phyloP scores from a whole-genome alignment of 441 rosid species.

The Croton laevigatus region DNA sequence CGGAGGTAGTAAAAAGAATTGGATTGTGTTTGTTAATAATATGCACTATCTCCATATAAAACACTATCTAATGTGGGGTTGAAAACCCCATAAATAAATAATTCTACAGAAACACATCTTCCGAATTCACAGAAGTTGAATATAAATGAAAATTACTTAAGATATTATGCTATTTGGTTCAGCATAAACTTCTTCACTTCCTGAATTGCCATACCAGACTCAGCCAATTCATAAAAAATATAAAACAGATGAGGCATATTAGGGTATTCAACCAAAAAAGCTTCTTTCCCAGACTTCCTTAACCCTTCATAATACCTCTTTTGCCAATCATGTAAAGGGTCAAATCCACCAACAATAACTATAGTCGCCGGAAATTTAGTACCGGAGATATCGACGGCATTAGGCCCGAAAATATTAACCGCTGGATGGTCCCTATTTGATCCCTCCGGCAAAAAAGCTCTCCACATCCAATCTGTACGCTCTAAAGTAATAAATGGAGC shows the following conservation, averaged over 20 bases:
- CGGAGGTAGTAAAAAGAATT: too few relatives aligned
- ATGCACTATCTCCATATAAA: too few relatives aligned
- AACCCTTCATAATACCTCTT: conserved; percentile 54
- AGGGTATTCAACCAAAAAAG: conserved; percentile 45
- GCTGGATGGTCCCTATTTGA: conserved; percentile 56
- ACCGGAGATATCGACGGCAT: conserved; percentile 33
- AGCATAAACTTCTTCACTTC: conserved; percentile 42
- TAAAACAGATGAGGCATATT: conserved; percentile 61
- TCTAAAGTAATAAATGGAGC: conserved; percentile 33
- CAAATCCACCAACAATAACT: conserved; percentile 54
- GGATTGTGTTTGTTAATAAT: too few relatives aligned
- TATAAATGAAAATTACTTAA: too few relatives aligned
- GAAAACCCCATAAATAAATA: too few relatives aligned
- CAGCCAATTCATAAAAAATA: conserved; percentile 46
- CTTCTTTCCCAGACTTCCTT: conserved; percentile 51
- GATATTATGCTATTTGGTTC: neutral
- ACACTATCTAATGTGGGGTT: too few relatives aligned
- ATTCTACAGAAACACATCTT: too few relatives aligned
- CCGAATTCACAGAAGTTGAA: too few relatives aligned
- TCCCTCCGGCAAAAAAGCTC: conserved; percentile 49
- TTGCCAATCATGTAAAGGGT: conserved; percentile 73
- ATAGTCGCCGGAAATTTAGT: conserved; percentile 52
- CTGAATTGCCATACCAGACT: conserved; percentile 31
- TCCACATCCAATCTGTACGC: conserved; percentile 60
- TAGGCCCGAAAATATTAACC: conserved; percentile 51